Percentiles rank a stretch among this genome's conserved stretches.
These are phyloP conservation scores for Botrytis fabae DNA, from an alignment of 2,329 filamentous ascomycete genomes.

Conservation along the genomic window DNA sequence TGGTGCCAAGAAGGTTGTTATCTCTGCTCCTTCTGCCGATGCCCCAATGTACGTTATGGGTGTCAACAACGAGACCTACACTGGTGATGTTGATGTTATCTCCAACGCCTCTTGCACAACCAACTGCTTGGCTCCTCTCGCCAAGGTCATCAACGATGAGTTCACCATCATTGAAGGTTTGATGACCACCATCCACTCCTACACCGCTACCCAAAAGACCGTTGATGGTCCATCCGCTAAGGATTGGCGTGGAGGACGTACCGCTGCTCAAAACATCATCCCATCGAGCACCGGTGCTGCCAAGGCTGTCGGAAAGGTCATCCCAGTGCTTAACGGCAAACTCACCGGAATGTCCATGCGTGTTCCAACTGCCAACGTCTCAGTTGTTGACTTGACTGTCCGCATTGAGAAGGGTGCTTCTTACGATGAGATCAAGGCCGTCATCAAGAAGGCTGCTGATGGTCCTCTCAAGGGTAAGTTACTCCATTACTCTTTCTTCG, in stretches of 20 bases:
- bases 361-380: constrained; percentile 98
- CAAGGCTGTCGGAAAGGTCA: constrained; percentile 99
- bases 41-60: constrained; percentile 99
- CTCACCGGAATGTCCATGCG: constrained; percentile 99
- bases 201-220: constrained; percentile 99
- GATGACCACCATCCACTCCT: constrained; percentile 99
- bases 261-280: constrained; percentile 99
- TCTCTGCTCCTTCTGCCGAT: constrained; percentile 89
- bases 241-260: constrained; percentile 99
- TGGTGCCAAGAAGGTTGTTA: constrained; percentile 97
- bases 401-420: constrained; percentile 86
- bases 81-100: constrained; percentile 85
- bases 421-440: constrained; percentile 91
- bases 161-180: constrained; percentile 97
- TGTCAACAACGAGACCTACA: constrained; percentile 95
- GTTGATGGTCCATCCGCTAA: constrained; percentile 96
- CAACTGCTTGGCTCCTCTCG: constrained; percentile 99
- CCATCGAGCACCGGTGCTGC: constrained; percentile 98
- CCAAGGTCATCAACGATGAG: constrained; percentile 99
- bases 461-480: constrained; percentile 79
- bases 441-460: constrained; percentile 83
- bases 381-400: constrained; percentile 94
- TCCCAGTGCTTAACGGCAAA: constrained; percentile 97
- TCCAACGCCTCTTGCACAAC: constrained; percentile 99
- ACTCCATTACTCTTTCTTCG: neutral